These are phyloP conservation scores for Hyphodiscus sp. DNA, from an alignment of 2,329 filamentous ascomycete genomes.

Conservation along the genomic window DNA sequence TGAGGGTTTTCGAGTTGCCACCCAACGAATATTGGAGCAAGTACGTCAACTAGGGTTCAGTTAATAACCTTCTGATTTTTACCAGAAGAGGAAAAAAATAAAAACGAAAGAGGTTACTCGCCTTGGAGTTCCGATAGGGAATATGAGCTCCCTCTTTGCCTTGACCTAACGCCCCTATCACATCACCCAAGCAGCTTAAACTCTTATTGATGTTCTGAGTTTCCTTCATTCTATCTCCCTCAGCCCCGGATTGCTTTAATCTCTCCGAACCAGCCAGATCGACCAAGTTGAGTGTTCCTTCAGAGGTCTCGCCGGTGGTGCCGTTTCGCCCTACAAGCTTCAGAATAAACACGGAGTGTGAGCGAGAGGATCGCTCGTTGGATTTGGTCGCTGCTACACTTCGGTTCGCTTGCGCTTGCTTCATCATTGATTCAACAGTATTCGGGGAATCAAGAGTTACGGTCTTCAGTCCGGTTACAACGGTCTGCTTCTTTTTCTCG, in stretches of 20 bases:
- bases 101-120: constrained; percentile 32
- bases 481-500: constrained; percentile 71
- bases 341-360: constrained; percentile 93
- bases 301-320: constrained; percentile 72
- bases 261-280: constrained; percentile 92
- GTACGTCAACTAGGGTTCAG: constrained; percentile 64
- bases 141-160: constrained; percentile 73
- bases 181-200: constrained; percentile 84
- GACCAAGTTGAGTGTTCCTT: constrained; percentile 91
- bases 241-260: constrained; percentile 77
- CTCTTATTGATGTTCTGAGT: constrained; percentile 98
- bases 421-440: constrained; percentile 73
- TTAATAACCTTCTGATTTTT: constrained; percentile 12
- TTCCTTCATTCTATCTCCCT: constrained; percentile 83
- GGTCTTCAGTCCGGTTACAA: constrained; percentile 71
- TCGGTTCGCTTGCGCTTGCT: constrained; percentile 75
- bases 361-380: constrained; percentile 89
- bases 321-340: constrained; percentile 66
- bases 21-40: constrained; percentile 90
- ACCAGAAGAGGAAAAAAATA: neutral
- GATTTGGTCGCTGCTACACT: constrained; percentile 96
- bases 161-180: constrained; percentile 86
- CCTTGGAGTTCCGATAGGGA: constrained; percentile 93
- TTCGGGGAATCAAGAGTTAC: constrained; percentile 72
- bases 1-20: constrained; percentile 93